phyloP scores from a whole-genome alignment of 2,329 filamentous ascomycete genomes.

The Pseudocercospora macadamiae region DNA sequence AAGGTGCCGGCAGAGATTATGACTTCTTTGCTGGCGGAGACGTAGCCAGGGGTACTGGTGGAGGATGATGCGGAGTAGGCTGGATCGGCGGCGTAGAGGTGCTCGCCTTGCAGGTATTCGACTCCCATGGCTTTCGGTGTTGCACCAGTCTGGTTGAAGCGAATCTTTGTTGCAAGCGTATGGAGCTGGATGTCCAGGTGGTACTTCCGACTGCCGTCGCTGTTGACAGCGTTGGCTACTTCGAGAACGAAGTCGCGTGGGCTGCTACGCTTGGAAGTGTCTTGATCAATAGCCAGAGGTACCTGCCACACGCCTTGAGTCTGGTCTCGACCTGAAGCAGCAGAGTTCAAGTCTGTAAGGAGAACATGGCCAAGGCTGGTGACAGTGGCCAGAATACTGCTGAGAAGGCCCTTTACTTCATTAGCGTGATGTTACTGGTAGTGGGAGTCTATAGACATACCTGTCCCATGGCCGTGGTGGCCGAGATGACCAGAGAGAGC shows the following conservation, averaged over 20 bases:
- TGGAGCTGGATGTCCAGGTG: slow-evolving; percentile 62
- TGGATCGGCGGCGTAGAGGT: slow-evolving; percentile 46
- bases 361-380: slow-evolving; percentile 25
- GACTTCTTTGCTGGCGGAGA: slow-evolving; percentile 48
- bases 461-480: slow-evolving; percentile 57
- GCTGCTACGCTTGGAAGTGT: slow-evolving; percentile 49
- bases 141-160: slow-evolving; percentile 64
- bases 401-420: slow-evolving; percentile 38
- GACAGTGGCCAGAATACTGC: slow-evolving; percentile 30
- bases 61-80: slow-evolving; percentile 38
- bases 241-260: slow-evolving; percentile 60
- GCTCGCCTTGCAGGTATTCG: slow-evolving; percentile 45
- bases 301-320: slow-evolving; percentile 59
- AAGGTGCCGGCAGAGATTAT: slow-evolving; percentile 59
- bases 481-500: slow-evolving; percentile 55
- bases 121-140: slow-evolving; percentile 53
- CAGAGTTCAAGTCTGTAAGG: slow-evolving; percentile 46
- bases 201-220: slow-evolving; percentile 57
- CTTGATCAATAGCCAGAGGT: slow-evolving; percentile 45
- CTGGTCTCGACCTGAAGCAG: slow-evolving; percentile 50
- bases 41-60: slow-evolving; percentile 40
- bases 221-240: slow-evolving; percentile 53
- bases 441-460: slow-evolving; percentile 45
- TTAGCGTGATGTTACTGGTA: slow-evolving; percentile 33
- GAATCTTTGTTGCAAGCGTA: slow-evolving; percentile 67